phyloP scores from a whole-genome alignment of 192 early-diverging fungal genomes.

The Borealophlyctis nickersoniae region DNA sequence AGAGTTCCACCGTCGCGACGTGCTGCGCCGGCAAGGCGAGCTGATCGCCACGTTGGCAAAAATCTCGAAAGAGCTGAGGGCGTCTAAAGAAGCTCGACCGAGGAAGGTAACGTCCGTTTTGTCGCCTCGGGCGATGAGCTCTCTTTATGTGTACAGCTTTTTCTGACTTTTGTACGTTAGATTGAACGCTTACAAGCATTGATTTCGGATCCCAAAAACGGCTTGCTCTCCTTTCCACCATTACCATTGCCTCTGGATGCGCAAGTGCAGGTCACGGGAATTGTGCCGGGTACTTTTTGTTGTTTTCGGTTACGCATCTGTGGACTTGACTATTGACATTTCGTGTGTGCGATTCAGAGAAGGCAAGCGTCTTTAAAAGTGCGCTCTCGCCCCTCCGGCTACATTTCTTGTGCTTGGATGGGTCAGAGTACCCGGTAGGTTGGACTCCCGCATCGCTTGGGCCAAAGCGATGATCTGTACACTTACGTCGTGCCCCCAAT shows the following conservation, averaged over 20 bases:
- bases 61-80: slow-evolving; percentile 71
- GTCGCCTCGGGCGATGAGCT: no score
- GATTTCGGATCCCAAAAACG: slow-evolving; percentile 82
- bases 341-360: slow-evolving; percentile 52
- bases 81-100: slow-evolving; percentile 76
- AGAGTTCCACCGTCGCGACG: slow-evolving; percentile 66
- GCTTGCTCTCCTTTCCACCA: slow-evolving; percentile 74
- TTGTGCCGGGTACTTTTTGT: slow-evolving; percentile 64
- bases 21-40: slow-evolving; percentile 78
- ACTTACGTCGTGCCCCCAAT: not conserved
- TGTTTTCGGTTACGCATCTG: not conserved
- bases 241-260: slow-evolving; percentile 90
- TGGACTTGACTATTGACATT: not conserved
- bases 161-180: slow-evolving; percentile 27
- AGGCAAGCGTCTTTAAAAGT: slow-evolving; percentile 87
- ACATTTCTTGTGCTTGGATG: slow-evolving; percentile 79
- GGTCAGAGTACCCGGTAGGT: slow-evolving; percentile 77
- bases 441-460: not conserved
- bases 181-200: slow-evolving; percentile 76
- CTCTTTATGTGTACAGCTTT: not conserved
- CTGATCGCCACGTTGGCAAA: slow-evolving; percentile 72
- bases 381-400: slow-evolving; percentile 83
- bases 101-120: slow-evolving; percentile 69
- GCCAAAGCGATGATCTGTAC: not conserved
- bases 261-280: slow-evolving; percentile 79